phyloP scores from a whole-genome alignment of 208 protist species.

The Eutreptiella sp. region DNA sequence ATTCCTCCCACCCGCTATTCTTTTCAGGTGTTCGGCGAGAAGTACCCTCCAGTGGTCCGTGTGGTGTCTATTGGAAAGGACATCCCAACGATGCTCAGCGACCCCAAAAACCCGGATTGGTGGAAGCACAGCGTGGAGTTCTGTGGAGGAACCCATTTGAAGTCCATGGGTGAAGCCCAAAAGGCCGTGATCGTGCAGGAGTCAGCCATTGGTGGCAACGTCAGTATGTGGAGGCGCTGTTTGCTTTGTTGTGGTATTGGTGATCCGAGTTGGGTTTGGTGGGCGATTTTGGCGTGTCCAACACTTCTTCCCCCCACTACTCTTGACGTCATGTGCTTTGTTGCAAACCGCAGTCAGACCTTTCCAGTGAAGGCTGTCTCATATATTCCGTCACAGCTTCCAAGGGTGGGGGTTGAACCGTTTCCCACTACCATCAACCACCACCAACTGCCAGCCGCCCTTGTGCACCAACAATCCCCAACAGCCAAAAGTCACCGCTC shows the following conservation, averaged over 20 bases:
- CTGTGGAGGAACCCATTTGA: slow-evolving; percentile 93
- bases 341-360: not conserved
- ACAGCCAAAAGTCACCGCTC: too few relatives aligned
- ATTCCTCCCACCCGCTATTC: too few relatives aligned
- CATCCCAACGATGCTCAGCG: slow-evolving; percentile 74
- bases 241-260: not conserved
- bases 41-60: slow-evolving; percentile 96
- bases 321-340: not conserved
- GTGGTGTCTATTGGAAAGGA: slow-evolving; percentile 90
- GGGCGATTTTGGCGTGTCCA: not conserved
- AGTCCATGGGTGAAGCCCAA: slow-evolving; percentile 66
- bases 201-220: slow-evolving; percentile 70
- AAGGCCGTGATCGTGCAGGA: slow-evolving; percentile 84
- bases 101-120: slow-evolving; percentile 70
- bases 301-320: not conserved
- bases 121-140: slow-evolving; percentile 89
- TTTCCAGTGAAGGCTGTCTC: slow-evolving; percentile 84
- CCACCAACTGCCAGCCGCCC: too few relatives aligned
- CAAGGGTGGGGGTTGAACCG: too few relatives aligned
- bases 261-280: not conserved
- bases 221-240: slow-evolving; percentile 32
- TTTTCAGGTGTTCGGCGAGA: slow-evolving; percentile 98
- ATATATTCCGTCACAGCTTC: too few relatives aligned
- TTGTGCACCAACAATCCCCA: too few relatives aligned
- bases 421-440: too few relatives aligned